Evolutionary conservation across 208 protist genomes (phyloP).

Genomic region (Leishmania arabica): DNA sequence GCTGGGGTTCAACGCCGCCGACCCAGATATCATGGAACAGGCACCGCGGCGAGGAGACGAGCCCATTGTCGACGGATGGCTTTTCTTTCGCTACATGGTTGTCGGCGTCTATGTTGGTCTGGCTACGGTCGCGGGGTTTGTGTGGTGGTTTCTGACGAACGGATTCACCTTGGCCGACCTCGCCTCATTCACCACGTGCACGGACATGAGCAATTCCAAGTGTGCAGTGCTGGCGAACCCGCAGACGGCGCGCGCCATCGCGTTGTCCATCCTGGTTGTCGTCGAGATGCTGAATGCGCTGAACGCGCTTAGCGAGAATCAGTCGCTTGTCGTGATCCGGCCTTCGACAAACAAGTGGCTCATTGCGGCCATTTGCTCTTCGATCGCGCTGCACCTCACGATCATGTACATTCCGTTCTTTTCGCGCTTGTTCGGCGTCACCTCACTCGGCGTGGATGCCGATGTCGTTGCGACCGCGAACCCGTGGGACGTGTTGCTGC

Average conservation of each 20-base stretch:
- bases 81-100: slow-evolving; percentile 87
- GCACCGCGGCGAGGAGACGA: slow-evolving; percentile 83
- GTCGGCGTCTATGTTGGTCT: slow-evolving; percentile 85
- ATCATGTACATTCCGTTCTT: slow-evolving; percentile 94
- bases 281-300: slow-evolving; percentile 97
- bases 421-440: slow-evolving; percentile 85
- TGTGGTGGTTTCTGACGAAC: slow-evolving; percentile 86
- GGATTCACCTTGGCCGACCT: slow-evolving; percentile 78
- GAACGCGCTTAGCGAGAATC: slow-evolving; percentile 94
- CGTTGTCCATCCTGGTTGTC: slow-evolving; percentile 93
- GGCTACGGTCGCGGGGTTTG: slow-evolving; percentile 79
- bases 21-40: slow-evolving; percentile 91
- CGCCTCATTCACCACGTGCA: slow-evolving; percentile 55
- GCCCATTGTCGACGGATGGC: slow-evolving; percentile 87
- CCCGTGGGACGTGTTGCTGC: slow-evolving; percentile 71
- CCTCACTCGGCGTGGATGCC: slow-evolving; percentile 72
- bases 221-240: slow-evolving; percentile 65
- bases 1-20: slow-evolving; percentile 93
- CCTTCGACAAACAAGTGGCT: slow-evolving; percentile 84
- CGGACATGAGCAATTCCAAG: slow-evolving; percentile 47
- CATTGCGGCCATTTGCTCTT: slow-evolving; percentile 81
- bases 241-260: slow-evolving; percentile 79
- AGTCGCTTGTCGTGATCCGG: slow-evolving; percentile 74
- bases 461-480: slow-evolving; percentile 42
- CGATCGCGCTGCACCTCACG: slow-evolving; percentile 85